Conservation (phyloP, 164 flowering plant genomes). For the Vitis labrusca region DNA sequence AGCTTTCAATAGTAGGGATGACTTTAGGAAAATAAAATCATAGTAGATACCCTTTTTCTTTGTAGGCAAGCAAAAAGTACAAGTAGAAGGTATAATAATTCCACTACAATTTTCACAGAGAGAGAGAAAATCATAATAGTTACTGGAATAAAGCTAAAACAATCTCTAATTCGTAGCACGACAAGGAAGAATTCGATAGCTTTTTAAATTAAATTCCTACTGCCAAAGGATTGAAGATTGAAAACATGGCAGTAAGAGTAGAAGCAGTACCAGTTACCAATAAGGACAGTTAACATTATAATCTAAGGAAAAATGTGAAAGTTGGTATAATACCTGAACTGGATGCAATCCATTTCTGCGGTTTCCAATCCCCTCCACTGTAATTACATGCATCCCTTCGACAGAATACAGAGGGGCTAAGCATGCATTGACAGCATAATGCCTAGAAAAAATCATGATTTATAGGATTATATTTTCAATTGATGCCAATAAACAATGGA, state of each 20-base stretch:
- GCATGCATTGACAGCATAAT: conserved; percentile 92
- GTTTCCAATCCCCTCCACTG: conserved; percentile 93
- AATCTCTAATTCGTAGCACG: too few relatives aligned
- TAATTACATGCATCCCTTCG: conserved; percentile 97
- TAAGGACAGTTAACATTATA: not conserved
- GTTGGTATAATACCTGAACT: conserved; percentile 56
- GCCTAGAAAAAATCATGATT: conserved; percentile 40
- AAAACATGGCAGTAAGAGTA: not conserved
- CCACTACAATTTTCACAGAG: too few relatives aligned
- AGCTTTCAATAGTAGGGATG: too few relatives aligned
- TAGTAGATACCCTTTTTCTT: too few relatives aligned
- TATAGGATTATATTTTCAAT: not conserved
- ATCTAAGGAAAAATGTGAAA: not conserved
- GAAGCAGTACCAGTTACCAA: not conserved
- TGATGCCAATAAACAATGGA: not conserved
- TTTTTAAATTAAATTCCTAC: too few relatives aligned
- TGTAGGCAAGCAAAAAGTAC: too few relatives aligned
- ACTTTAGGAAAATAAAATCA: too few relatives aligned
- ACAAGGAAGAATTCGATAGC: too few relatives aligned
- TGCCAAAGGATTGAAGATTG: not conserved
- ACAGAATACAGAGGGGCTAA: conserved; percentile 96
- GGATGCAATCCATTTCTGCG: conserved; percentile 81
- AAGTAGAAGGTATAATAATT: too few relatives aligned
- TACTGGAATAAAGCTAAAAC: too few relatives aligned
- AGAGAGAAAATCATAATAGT: too few relatives aligned